phyloP scores from a whole-genome alignment of 768 basidiomycete genomes.

The Boletales sp. region DNA sequence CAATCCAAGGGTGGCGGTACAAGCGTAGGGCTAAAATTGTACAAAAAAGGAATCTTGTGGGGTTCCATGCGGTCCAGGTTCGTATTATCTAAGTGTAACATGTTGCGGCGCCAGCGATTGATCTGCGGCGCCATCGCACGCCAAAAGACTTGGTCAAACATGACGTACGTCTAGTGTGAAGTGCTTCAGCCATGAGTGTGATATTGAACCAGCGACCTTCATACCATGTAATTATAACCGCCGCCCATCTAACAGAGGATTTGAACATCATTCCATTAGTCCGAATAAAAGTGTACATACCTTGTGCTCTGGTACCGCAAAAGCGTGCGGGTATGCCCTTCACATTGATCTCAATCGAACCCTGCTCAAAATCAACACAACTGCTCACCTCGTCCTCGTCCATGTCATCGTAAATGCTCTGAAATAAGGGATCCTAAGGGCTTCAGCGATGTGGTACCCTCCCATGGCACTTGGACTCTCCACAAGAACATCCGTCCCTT shows the following conservation, averaged over 20 bases:
- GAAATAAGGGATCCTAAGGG: slow-evolving; percentile 89
- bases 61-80: slow-evolving; percentile 94
- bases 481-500: slow-evolving; percentile 87
- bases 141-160: slow-evolving; percentile 99
- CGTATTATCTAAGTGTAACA: slow-evolving; percentile 73
- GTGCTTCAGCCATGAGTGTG: slow-evolving; percentile 1
- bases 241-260: slow-evolving; percentile 76
- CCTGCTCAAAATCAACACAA: background rate
- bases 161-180: slow-evolving; percentile 71
- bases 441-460: slow-evolving; percentile 95
- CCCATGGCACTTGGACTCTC: slow-evolving; percentile 98
- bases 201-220: slow-evolving; percentile 12
- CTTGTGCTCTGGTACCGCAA: slow-evolving; percentile 96
- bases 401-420: slow-evolving; percentile 98
- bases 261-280: slow-evolving; percentile 8
- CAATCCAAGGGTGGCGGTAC: slow-evolving; percentile 96
- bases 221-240: slow-evolving; percentile 96
- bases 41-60: slow-evolving; percentile 96
- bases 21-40: slow-evolving; percentile 90
- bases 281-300: slow-evolving; percentile 33
- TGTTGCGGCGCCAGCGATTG: slow-evolving; percentile 86
- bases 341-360: slow-evolving; percentile 3
- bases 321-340: slow-evolving; percentile 95
- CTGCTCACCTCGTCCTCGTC: slow-evolving; percentile 76
- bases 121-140: slow-evolving; percentile 90